These are phyloP conservation scores for Herpotrichia juniperi DNA, from an alignment of 2,329 filamentous ascomycete genomes.

Conservation along the genomic window DNA sequence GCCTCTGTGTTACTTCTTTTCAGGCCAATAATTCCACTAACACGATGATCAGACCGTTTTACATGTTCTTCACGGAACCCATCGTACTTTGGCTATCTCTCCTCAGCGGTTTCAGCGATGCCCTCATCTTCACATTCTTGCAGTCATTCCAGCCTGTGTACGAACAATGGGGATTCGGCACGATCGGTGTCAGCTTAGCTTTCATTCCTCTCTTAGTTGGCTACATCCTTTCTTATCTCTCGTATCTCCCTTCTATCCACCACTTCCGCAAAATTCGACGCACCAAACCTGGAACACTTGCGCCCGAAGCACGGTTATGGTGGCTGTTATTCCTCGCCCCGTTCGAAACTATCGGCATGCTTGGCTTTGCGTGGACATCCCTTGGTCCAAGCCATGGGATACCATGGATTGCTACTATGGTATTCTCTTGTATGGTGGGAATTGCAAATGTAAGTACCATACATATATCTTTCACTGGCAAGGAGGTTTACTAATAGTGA, in stretches of 20 bases:
- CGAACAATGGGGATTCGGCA: constrained; percentile 67
- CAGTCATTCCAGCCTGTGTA: constrained; percentile 73
- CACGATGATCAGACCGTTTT: constrained; percentile 63
- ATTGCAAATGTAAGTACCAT: constrained; percentile 65
- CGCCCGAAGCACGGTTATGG: constrained; percentile 70
- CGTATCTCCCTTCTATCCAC: constrained; percentile 64
- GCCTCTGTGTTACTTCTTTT: too few species aligned
- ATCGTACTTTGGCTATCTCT: constrained; percentile 74
- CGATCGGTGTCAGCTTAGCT: constrained; percentile 62
- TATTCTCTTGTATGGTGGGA: constrained; percentile 70
- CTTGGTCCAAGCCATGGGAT: constrained; percentile 62
- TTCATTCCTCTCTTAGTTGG: constrained; percentile 72
- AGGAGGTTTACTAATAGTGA: constrained; percentile 19
- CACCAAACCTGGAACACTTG: constrained; percentile 55
- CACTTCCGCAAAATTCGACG: constrained; percentile 55
- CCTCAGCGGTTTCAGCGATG: constrained; percentile 73
- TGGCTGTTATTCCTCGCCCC: constrained; percentile 69
- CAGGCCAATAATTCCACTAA: not conserved
- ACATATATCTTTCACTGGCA: not conserved
- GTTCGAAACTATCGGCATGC: constrained; percentile 68
- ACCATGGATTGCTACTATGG: constrained; percentile 71
- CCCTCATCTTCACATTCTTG: constrained; percentile 78
- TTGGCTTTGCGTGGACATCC: constrained; percentile 73
- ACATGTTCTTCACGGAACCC: constrained; percentile 72
- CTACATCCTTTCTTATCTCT: constrained; percentile 66